Base-by-base conservation (phyloP, 345 rosid genomes). In the Citrus reticulata region DNA sequence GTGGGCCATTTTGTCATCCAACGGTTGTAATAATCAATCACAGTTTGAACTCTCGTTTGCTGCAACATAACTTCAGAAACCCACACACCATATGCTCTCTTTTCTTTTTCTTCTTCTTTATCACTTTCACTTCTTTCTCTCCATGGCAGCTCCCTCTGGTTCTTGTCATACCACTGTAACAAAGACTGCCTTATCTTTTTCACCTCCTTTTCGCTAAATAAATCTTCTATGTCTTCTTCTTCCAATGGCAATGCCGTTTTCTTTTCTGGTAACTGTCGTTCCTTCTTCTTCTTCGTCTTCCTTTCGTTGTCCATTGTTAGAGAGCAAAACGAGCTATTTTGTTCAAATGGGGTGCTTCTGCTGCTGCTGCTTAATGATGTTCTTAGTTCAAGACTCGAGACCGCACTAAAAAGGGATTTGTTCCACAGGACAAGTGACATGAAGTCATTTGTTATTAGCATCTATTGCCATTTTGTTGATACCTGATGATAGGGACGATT, bases 1-100 rank as follows among this genome's bases (percentile, higher is more conserved):
- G 99, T 88, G 57, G 98, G 94, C 99, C 99, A 95, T 82, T 86
- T 92, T 24, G 46, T 81, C 98, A 93, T 93, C 99, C 98, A 95
- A 42, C 96, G 95, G 60, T 88, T 91, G 74, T 91, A 93, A 78
- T 95, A 95, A 68, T 91, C 92, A 69, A 92, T 85, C 34, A 92
- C 98, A 63, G 98, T 91, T 83, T 91, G 98, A 80, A 95, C 98
- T 86, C 96, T 91, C 25, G 99, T 95, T 79, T 95, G 99, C 85
- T 93, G 98, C 77, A 95, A 83, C 99, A 95, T 95, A 69, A 95
- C 88, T 86, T 95, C 99, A 54, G 99, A 95, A 58, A 95, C 96
- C 98, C 99, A 95, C 24, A 93, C 93, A 79, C 91, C 93, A 82
- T 93, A 95, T 9, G 95, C 99, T 79, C 92, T 88, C 75, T 72